phyloP scores from a whole-genome alignment of 2,329 filamentous ascomycete species.

The Ophiocordyceps camponoti-saundersi region DNA sequence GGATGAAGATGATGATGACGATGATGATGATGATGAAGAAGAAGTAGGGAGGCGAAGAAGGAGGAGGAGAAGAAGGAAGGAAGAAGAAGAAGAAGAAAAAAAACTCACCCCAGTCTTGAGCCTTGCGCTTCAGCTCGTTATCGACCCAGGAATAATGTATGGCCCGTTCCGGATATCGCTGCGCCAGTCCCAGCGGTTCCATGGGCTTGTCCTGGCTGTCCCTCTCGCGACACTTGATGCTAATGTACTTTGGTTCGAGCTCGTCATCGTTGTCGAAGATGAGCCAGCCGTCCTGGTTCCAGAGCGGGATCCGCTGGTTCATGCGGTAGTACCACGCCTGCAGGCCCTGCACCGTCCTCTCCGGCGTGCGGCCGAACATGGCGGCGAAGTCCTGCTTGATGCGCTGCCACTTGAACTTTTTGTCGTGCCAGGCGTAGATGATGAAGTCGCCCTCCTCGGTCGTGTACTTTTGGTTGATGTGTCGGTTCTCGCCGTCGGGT shows the following conservation, averaged over 20 bases:
- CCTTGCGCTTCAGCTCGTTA: constrained; percentile 17
- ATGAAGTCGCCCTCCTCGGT: constrained; percentile 25
- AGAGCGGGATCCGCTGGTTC: constrained; percentile 22
- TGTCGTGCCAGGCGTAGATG: constrained; percentile 26
- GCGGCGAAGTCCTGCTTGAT: constrained; percentile 21
- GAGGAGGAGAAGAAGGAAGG: neutral
- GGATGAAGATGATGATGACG: no score
- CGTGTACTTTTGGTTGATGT: constrained; percentile 27
- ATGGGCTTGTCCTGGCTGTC: constrained; percentile 18
- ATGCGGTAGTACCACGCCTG: constrained; percentile 27
- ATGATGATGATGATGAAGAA: no score
- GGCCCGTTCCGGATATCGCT: constrained; percentile 29
- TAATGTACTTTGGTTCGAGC: constrained; percentile 17
- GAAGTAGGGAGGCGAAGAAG: neutral
- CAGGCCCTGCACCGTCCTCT: constrained; percentile 21
- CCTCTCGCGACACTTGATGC: constrained; percentile 21
- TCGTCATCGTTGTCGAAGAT: constrained; percentile 21
- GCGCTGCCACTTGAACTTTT: constrained; percentile 23
- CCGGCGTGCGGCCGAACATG: constrained; percentile 19
- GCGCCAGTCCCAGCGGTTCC: constrained; percentile 19
- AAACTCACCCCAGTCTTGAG: constrained; percentile 23
- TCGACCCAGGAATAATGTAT: constrained; percentile 28
- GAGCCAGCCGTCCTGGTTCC: constrained; percentile 22
- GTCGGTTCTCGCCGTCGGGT: constrained; percentile 17
- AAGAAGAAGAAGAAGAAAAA: neutral